These are phyloP conservation scores for Physcomitrellopsis africana DNA, from an alignment of 225 moss, liverwort and hornwort genomes.

Conservation along the genomic window DNA sequence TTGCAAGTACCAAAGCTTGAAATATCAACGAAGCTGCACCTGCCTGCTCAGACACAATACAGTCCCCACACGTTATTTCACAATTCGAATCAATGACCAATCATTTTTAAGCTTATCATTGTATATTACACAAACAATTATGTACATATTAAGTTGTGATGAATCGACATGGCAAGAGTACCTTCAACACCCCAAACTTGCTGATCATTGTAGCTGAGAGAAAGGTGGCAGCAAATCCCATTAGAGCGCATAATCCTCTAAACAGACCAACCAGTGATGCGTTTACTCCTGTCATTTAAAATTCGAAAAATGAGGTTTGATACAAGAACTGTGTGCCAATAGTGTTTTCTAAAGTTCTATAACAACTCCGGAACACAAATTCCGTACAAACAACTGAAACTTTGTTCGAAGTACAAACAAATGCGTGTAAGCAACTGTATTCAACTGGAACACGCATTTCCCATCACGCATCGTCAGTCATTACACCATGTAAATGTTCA, in stretches of 20 bases:
- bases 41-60: conserved; percentile 50
- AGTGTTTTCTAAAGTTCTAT: not conserved
- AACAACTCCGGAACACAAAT: not conserved
- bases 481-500: not conserved
- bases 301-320: not conserved
- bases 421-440: no score
- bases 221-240: conserved; percentile 81
- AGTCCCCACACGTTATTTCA: conserved; percentile 14
- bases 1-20: conserved; percentile 67
- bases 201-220: conserved; percentile 74
- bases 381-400: not conserved
- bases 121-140: not conserved
- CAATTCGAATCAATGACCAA: conserved; percentile 2
- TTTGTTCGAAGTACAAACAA: no score
- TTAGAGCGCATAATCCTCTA: conserved; percentile 76
- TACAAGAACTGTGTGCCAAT: not conserved
- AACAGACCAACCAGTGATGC: conserved; percentile 76
- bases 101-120: not conserved
- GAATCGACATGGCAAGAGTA: conserved; percentile 21
- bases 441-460: no score
- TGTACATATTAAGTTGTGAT: not conserved
- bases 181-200: conserved; percentile 78
- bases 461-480: not conserved
- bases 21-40: conserved; percentile 79
- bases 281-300: conserved; percentile 56